These are phyloP conservation scores for Leccinum pellstonianum DNA, from an alignment of 768 basidiomycete genomes.

Conservation along the genomic window DNA sequence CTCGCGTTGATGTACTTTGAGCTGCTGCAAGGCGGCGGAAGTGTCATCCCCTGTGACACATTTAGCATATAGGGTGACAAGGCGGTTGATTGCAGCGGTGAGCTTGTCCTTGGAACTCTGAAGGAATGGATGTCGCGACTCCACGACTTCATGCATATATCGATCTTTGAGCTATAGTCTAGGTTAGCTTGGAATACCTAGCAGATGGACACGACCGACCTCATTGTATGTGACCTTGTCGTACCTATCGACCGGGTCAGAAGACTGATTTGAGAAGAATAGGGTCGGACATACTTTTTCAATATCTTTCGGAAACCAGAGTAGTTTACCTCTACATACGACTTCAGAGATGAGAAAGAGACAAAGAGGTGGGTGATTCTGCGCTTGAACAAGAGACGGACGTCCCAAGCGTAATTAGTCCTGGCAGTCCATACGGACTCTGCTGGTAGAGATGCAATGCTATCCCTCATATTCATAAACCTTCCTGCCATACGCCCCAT, in stretches of 20 bases:
- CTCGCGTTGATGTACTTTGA: slow-evolving; percentile 87
- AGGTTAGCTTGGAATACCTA: background rate
- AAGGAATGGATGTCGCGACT: slow-evolving; percentile 55
- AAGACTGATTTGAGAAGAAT: too few relatives aligned
- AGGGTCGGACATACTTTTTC: slow-evolving; percentile 82
- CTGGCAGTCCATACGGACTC: too few relatives aligned
- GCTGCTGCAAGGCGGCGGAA: slow-evolving; percentile 72
- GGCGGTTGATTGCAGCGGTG: slow-evolving; percentile 51
- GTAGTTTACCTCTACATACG: slow-evolving; percentile 90
- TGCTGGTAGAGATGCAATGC: too few relatives aligned
- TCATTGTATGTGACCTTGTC: slow-evolving; percentile 59
- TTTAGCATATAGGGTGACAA: slow-evolving; percentile 63
- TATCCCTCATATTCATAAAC: too few relatives aligned
- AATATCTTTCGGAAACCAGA: slow-evolving; percentile 85
- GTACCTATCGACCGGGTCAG: too few relatives aligned
- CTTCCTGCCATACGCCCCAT: too few relatives aligned
- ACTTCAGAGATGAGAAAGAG: slow-evolving; percentile 34
- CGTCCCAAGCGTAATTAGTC: too few relatives aligned
- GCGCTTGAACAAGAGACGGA: too few relatives aligned
- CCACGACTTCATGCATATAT: too few relatives aligned
- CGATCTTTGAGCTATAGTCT: slow-evolving; percentile 45
- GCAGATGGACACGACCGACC: slow-evolving; percentile 34
- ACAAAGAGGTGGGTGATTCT: too few relatives aligned
- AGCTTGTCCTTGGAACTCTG: slow-evolving; percentile 60
- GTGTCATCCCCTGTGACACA: slow-evolving; percentile 79